Evolutionary conservation across 495 filamentous ascomycete species (phyloP).

Genomic region (Bathelium albidoporum): DNA sequence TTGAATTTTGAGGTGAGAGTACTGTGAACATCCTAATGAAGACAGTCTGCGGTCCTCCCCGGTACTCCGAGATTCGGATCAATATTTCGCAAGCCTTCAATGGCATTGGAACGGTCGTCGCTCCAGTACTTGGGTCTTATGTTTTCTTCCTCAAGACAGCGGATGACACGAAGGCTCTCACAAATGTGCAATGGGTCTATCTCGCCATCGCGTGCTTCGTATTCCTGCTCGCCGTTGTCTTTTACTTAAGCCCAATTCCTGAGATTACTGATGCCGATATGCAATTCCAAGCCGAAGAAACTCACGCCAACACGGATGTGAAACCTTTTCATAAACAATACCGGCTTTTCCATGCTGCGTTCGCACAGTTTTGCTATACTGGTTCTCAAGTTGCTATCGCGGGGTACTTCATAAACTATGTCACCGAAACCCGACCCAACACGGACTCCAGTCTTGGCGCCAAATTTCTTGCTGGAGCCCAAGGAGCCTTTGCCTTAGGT

Average conservation of each 20-base stretch:
- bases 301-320: conserved; percentile 34
- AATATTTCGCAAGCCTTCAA: conserved; percentile 61
- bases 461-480: conserved; percentile 44
- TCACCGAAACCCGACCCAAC: conserved; percentile 33
- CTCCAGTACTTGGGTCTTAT: conserved; percentile 54
- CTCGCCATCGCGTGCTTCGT: conserved; percentile 48
- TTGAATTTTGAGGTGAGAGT: no score
- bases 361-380: conserved; percentile 10
- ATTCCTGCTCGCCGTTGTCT: conserved; percentile 17
- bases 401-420: conserved; percentile 57
- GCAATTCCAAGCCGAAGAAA: conserved; percentile 40
- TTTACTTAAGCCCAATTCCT: conserved; percentile 32
- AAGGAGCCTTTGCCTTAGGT: conserved; percentile 47
- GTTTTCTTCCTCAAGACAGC: conserved; percentile 37
- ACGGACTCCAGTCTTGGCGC: conserved; percentile 34
- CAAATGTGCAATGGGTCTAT: conserved; percentile 67
- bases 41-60: conserved; percentile 43
- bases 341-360: conserved; percentile 9
- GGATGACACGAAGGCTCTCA: conserved; percentile 40
- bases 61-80: conserved; percentile 48
- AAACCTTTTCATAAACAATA: conserved; percentile 18
- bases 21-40: no score
- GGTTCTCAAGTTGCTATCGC: conserved; percentile 39
- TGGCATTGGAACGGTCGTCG: conserved; percentile 55
- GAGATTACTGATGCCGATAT: conserved; percentile 50